Percentiles rank a stretch among this genome's conserved stretches.
Evolutionary conservation across 2,329 filamentous ascomycete species (phyloP).

Genomic region (Aspergillus bombycis): DNA sequence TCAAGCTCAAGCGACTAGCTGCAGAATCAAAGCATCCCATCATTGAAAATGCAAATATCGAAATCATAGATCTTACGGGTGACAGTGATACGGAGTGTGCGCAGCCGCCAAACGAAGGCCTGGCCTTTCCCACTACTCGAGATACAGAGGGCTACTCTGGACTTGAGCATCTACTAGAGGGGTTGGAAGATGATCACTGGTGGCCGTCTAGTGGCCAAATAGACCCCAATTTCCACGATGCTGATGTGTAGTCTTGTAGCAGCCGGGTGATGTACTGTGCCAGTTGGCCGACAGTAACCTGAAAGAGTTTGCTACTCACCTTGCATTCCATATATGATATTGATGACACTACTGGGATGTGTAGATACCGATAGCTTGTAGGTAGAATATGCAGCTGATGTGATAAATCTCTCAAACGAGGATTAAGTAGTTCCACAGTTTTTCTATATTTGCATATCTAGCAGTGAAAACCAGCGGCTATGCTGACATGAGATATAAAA

Average conservation of each 20-base stretch:
- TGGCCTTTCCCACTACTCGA: not conserved
- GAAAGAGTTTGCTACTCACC: not conserved
- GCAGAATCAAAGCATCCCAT: not conserved
- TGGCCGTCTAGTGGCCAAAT: slow-evolving; percentile 38
- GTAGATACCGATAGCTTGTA: not conserved
- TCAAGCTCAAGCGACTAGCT: slow-evolving; percentile 8
- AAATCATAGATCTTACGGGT: slow-evolving; percentile 33
- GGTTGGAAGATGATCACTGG: slow-evolving; percentile 42
- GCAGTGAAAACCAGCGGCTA: not conserved
- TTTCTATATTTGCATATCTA: not conserved
- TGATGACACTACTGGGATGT: not conserved
- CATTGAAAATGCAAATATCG: slow-evolving; percentile 14
- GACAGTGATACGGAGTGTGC: slow-evolving; percentile 24
- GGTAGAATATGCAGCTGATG: not conserved
- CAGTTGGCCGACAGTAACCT: not conserved
- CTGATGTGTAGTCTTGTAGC: slow-evolving; percentile 4
- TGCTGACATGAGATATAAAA: not conserved
- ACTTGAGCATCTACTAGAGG: slow-evolving; percentile 1
- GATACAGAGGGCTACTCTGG: not conserved
- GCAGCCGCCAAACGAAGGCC: not conserved
- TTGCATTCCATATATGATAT: not conserved
- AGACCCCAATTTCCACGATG: slow-evolving; percentile 34
- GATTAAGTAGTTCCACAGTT: not conserved
- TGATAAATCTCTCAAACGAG: not conserved
- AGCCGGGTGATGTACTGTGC: not conserved